Conservation (phyloP, 2,329 filamentous ascomycete genomes). For the Cladobotryum protrusum region DNA sequence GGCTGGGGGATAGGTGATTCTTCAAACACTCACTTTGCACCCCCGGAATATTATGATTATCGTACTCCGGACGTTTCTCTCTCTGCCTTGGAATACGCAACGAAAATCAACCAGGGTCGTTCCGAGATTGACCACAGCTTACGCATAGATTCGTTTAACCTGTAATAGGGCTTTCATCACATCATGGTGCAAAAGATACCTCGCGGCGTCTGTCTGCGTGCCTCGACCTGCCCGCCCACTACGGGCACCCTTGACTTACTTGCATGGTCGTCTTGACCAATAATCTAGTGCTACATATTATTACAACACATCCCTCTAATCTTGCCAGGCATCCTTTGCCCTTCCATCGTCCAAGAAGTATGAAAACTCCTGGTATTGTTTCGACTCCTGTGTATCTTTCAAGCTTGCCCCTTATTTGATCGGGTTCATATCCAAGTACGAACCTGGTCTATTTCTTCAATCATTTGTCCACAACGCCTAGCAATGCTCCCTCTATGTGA, state of each 20-base stretch:
- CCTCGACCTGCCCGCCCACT: neutral
- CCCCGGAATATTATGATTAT: too few relatives aligned
- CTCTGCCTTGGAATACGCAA: too few relatives aligned
- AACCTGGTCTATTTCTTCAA: neutral
- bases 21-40: too few relatives aligned
- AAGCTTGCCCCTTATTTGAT: neutral
- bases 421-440: neutral
- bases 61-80: too few relatives aligned
- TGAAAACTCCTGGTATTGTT: too few relatives aligned
- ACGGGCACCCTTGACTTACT: neutral
- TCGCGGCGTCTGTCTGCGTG: neutral
- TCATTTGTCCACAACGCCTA: neutral
- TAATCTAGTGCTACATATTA: neutral
- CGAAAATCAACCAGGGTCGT: too few relatives aligned
- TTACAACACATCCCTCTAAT: neutral
- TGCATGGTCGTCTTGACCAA: neutral
- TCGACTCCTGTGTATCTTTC: too few relatives aligned
- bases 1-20: too few relatives aligned
- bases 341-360: neutral
- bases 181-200: too few relatives aligned
- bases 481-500: constrained; percentile 1
- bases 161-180: neutral
- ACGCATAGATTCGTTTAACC: too few relatives aligned
- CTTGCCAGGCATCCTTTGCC: neutral
- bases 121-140: too few relatives aligned